A percentile compares a stretch with the other conserved stretches of the same genome.
Evolutionary conservation across 2,329 filamentous ascomycete genomes (phyloP).

Genomic region (Parasarocladium wereldwijsianum): DNA sequence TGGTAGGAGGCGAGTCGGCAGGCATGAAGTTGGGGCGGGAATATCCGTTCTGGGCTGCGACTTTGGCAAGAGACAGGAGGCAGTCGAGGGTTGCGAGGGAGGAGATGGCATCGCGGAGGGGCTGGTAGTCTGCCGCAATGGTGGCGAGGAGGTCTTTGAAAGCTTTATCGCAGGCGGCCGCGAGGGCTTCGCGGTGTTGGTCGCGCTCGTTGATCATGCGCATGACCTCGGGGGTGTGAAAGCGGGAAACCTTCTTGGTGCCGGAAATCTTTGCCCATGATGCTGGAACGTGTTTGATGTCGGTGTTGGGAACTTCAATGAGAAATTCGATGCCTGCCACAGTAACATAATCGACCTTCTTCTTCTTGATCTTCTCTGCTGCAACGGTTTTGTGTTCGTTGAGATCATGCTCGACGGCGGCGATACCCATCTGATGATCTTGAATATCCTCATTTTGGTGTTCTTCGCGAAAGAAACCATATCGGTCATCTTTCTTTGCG

Average conservation of each 20-base stretch:
- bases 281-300: conserved; percentile 77
- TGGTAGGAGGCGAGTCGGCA: conserved; percentile 47
- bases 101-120: conserved; percentile 76
- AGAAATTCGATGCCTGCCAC: conserved; percentile 88
- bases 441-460: conserved; percentile 81
- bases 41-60: conserved; percentile 80
- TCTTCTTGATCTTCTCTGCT: conserved; percentile 57
- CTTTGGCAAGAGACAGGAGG: conserved; percentile 68
- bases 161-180: conserved; percentile 77
- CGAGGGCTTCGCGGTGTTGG: conserved; percentile 85
- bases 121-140: conserved; percentile 74
- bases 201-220: conserved; percentile 74
- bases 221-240: conserved; percentile 86
- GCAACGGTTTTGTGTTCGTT: conserved; percentile 60
- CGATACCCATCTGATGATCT: conserved; percentile 80
- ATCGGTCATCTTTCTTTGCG: conserved; percentile 80
- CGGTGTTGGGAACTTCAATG: conserved; percentile 73
- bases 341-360: conserved; percentile 60
- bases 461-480: conserved; percentile 77
- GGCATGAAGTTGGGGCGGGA: conserved; percentile 55
- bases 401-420: conserved; percentile 80
- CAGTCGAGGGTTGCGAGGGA: conserved; percentile 81
- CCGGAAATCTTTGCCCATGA: conserved; percentile 92
- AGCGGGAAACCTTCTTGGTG: conserved; percentile 82
- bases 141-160: conserved; percentile 58